These are phyloP conservation scores for Boletus edulis DNA, from an alignment of 768 basidiomycete species.

Conservation along the genomic window DNA sequence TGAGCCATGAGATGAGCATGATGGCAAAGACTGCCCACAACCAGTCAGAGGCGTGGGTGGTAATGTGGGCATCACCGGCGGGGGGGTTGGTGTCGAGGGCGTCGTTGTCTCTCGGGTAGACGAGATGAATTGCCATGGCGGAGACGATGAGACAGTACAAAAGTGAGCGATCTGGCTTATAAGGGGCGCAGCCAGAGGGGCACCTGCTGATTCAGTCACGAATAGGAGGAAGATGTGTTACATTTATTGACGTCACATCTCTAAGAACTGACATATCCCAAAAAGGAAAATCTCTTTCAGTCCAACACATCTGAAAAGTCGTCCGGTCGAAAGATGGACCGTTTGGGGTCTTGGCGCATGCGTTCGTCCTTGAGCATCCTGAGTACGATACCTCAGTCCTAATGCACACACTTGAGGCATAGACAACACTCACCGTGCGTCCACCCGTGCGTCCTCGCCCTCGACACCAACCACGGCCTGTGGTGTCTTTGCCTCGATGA, in stretches of 20 bases:
- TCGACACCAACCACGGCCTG: slow-evolving; percentile 83
- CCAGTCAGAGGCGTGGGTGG: slow-evolving; percentile 47
- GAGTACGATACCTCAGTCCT: neutral
- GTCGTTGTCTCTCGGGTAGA: slow-evolving; percentile 21
- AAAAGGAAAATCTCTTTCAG: slow-evolving; percentile 21
- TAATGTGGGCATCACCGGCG: slow-evolving; percentile 39
- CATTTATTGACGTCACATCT: slow-evolving; percentile 23
- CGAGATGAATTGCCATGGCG: slow-evolving; percentile 18
- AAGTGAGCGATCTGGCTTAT: neutral
- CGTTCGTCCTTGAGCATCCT: slow-evolving; percentile 94
- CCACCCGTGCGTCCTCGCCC: slow-evolving; percentile 86
- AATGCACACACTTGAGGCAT: neutral
- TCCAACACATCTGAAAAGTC: slow-evolving; percentile 48
- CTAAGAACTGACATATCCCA: slow-evolving; percentile 12
- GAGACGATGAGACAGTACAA: neutral
- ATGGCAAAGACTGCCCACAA: slow-evolving; percentile 54
- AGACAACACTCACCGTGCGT: slow-evolving; percentile 69
- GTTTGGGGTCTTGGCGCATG: slow-evolving; percentile 48
- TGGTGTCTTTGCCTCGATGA: slow-evolving; percentile 90
- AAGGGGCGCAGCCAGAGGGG: slow-evolving; percentile 16
- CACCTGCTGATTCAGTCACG: slow-evolving; percentile 12
- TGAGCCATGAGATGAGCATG: slow-evolving; percentile 43
- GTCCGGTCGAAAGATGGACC: slow-evolving; percentile 50
- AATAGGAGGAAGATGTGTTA: slow-evolving; percentile 15
- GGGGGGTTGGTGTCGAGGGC: slow-evolving; percentile 37